phyloP scores from a whole-genome alignment of 192 early-diverging fungal species.

The Rhizoclosmatium globosum region DNA sequence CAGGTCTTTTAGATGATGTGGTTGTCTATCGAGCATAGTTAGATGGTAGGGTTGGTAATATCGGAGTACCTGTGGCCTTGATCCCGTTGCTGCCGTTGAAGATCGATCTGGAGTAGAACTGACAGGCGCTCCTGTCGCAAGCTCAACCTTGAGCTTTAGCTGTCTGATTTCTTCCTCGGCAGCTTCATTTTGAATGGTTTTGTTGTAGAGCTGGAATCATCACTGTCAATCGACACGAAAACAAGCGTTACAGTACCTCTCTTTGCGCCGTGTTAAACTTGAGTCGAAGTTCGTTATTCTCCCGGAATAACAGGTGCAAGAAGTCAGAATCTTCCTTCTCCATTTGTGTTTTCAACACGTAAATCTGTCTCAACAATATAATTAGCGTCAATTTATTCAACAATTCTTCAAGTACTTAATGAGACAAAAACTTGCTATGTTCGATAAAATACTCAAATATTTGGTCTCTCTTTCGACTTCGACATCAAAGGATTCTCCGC shows the following conservation, averaged over 20 bases:
- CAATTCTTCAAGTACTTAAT: too few species aligned
- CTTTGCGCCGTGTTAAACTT: constrained; percentile 56
- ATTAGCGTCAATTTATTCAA: too few species aligned
- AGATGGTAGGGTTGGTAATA: not conserved
- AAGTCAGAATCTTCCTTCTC: constrained; percentile 66
- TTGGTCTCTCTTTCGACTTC: too few species aligned
- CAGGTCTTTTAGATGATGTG: not conserved
- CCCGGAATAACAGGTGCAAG: constrained; percentile 60
- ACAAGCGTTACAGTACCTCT: constrained; percentile 40
- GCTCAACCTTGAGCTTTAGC: constrained; percentile 44
- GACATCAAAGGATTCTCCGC: too few species aligned
- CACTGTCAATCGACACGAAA: not conserved
- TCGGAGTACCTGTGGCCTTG: constrained; percentile 24
- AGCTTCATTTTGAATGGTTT: constrained; percentile 51
- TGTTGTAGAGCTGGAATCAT: constrained; percentile 57
- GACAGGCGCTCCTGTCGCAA: not conserved
- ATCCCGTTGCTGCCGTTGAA: constrained; percentile 21
- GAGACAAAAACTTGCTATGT: too few species aligned
- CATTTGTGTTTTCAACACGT: constrained; percentile 37
- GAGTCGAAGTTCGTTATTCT: constrained; percentile 64
- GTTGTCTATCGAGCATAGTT: not conserved
- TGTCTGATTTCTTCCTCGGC: constrained; percentile 57
- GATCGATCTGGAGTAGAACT: constrained; percentile 10
- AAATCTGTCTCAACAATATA: too few species aligned
- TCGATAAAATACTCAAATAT: too few species aligned